Evolutionary conservation across 176 grass and related monocot species (phyloP).

Genomic region (Zoysia japonica): DNA sequence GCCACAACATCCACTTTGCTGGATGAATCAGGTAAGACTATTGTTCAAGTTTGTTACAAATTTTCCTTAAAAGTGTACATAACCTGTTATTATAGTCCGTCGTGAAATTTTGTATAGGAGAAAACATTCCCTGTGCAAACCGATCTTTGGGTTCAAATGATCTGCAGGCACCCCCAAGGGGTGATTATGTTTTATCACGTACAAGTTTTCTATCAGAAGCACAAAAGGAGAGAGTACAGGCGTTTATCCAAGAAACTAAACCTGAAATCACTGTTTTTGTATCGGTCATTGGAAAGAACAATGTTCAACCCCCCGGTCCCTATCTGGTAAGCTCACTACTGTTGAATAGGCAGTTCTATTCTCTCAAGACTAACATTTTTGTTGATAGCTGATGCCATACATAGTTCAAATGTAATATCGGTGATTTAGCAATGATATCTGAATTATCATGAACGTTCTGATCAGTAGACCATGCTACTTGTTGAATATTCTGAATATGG

Average conservation of each 20-base stretch:
- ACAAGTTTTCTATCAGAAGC: constrained; percentile 25
- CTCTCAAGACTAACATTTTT: background rate
- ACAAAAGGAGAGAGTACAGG: constrained; percentile 31
- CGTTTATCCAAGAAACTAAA: constrained; percentile 18
- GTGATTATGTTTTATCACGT: constrained; percentile 33
- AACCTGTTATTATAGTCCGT: background rate
- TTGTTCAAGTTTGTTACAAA: constrained; percentile 7
- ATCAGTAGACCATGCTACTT: background rate
- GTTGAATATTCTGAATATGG: background rate
- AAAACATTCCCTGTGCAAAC: background rate
- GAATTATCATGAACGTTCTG: background rate
- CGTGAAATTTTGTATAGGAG: constrained; percentile 7
- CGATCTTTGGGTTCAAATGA: background rate
- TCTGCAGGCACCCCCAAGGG: background rate
- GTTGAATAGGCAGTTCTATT: background rate
- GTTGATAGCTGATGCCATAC: background rate
- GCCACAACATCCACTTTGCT: background rate
- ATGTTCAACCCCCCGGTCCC: background rate
- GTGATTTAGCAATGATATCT: background rate
- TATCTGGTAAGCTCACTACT: constrained; percentile 27
- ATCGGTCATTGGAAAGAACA: constrained; percentile 32
- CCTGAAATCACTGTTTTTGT: constrained; percentile 27
- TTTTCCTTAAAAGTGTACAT: background rate
- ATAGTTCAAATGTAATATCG: background rate
- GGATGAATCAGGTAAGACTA: constrained; percentile 29